Conservation (phyloP, 352 stramenopile species). For the Detonula confervacea region DNA sequence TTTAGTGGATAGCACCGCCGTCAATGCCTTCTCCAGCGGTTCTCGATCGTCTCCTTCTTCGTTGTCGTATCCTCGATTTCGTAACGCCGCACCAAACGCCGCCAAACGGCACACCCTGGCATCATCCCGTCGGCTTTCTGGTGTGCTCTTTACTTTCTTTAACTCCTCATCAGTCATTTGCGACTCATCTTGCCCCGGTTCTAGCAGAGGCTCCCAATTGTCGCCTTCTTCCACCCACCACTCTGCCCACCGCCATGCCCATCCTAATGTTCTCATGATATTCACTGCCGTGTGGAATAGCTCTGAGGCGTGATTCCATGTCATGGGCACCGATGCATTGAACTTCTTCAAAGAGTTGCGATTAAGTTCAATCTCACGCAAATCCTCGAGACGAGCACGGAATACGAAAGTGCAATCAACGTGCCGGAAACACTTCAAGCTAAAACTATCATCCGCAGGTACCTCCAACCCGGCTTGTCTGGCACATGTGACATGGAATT, state of each 20-base stretch:
- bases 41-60: slow-evolving; percentile 67
- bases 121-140: slow-evolving; percentile 69
- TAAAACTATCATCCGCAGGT: slow-evolving; percentile 40
- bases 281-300: slow-evolving; percentile 71
- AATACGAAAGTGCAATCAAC: slow-evolving; percentile 67
- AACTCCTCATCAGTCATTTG: slow-evolving; percentile 81
- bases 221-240: slow-evolving; percentile 81
- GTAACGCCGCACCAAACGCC: slow-evolving; percentile 80
- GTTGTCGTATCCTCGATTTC: slow-evolving; percentile 84
- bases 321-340: slow-evolving; percentile 44
- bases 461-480: slow-evolving; percentile 80
- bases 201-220: slow-evolving; percentile 80
- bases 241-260: slow-evolving; percentile 85
- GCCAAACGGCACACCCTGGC: slow-evolving; percentile 76
- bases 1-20: slow-evolving; percentile 64
- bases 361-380: slow-evolving; percentile 77
- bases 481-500: slow-evolving; percentile 80
- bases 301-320: slow-evolving; percentile 64
- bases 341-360: slow-evolving; percentile 46
- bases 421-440: slow-evolving; percentile 77
- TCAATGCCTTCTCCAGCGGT: slow-evolving; percentile 71
- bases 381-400: slow-evolving; percentile 78
- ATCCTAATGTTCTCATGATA: slow-evolving; percentile 75
- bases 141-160: slow-evolving; percentile 73
- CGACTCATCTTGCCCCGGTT: slow-evolving; percentile 70